A percentile compares a stretch with the other conserved stretches of the same genome.
These are phyloP conservation scores for Dothideomycetes sp. DNA, from an alignment of 2,329 filamentous ascomycete species.

Conservation along the genomic window DNA sequence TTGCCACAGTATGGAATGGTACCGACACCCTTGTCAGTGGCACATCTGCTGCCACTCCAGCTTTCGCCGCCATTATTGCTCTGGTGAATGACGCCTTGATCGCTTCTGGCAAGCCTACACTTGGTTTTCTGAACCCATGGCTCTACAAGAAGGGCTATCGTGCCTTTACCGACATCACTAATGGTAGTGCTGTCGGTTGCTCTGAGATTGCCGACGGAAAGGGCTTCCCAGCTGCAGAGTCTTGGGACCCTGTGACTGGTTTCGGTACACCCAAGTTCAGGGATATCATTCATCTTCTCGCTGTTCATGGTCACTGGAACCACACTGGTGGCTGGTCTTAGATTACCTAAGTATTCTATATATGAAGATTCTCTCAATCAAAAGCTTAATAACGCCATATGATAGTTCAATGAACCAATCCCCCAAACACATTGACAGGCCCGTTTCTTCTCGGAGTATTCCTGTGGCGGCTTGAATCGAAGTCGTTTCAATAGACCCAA, in stretches of 20 bases:
- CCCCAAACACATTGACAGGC: too few species aligned
- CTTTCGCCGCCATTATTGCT: constrained; percentile 48
- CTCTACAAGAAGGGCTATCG: constrained; percentile 40
- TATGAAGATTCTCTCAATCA: too few species aligned
- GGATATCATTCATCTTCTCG: neutral
- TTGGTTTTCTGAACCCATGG: constrained; percentile 48
- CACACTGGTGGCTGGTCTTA: constrained; percentile 1
- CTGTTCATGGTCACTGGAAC: constrained; percentile 2
- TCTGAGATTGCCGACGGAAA: constrained; percentile 6
- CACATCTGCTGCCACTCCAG: constrained; percentile 47
- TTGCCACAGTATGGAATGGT: constrained; percentile 32
- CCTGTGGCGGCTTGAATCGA: too few species aligned
- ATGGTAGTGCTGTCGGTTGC: constrained; percentile 29
- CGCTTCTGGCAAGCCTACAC: constrained; percentile 35
- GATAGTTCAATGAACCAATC: too few species aligned
- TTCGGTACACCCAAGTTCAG: constrained; percentile 22
- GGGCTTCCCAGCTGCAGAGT: constrained; percentile 24
- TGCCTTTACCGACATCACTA: constrained; percentile 40
- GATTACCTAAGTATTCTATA: too few species aligned
- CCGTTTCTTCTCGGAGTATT: too few species aligned
- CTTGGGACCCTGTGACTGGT: constrained; percentile 28
- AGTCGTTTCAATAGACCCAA: too few species aligned
- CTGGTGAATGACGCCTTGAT: constrained; percentile 54
- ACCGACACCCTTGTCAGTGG: constrained; percentile 35
- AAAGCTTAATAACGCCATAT: too few species aligned